Evolutionary conservation across 2,329 filamentous ascomycete species (phyloP).

Genomic region (Sporothrix schenckii): DNA sequence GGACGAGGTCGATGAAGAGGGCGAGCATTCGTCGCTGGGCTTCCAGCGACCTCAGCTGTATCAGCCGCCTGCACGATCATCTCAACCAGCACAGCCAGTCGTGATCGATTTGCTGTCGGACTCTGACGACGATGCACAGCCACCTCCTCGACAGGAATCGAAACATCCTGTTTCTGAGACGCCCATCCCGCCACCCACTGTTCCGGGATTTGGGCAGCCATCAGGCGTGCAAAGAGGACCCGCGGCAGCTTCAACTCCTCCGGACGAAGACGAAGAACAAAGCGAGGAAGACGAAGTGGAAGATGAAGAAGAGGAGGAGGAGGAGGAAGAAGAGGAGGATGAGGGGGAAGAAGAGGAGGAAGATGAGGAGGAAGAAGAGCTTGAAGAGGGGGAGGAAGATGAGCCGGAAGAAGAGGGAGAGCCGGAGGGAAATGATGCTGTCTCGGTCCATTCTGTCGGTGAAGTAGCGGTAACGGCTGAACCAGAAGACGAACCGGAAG

Average conservation of each 20-base stretch:
- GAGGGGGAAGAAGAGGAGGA: conserved; percentile 15
- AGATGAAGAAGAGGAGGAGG: conserved; percentile 20
- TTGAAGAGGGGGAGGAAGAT: conserved; percentile 3
- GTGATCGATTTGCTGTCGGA: conserved; percentile 55
- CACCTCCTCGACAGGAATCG: neutral
- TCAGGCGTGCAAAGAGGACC: conserved; percentile 29
- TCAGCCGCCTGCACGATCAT: neutral
- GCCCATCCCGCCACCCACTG: conserved; percentile 2
- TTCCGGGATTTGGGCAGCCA: conserved; percentile 29
- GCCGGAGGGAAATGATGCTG: conserved; percentile 11
- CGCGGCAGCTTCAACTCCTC: conserved; percentile 13
- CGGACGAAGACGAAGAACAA: conserved; percentile 14
- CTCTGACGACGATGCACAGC: conserved; percentile 43
- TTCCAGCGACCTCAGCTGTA: conserved; percentile 22
- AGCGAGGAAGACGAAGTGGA: conserved; percentile 29
- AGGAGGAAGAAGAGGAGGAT: conserved; percentile 1
- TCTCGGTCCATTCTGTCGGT: neutral
- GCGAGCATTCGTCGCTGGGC: neutral
- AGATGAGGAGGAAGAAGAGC: conserved; percentile 21
- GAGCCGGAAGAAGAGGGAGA: conserved; percentile 25
- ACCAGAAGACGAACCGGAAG: conserved; percentile 9
- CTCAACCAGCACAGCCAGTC: conserved; percentile 41
- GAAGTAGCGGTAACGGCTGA: conserved; percentile 14
- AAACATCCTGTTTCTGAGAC: conserved; percentile 3
- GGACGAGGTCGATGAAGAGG: conserved; percentile 17